Evolutionary conservation across 140 eudicot genomes (phyloP).

Genomic region (Ambrosia hybrid): DNA sequence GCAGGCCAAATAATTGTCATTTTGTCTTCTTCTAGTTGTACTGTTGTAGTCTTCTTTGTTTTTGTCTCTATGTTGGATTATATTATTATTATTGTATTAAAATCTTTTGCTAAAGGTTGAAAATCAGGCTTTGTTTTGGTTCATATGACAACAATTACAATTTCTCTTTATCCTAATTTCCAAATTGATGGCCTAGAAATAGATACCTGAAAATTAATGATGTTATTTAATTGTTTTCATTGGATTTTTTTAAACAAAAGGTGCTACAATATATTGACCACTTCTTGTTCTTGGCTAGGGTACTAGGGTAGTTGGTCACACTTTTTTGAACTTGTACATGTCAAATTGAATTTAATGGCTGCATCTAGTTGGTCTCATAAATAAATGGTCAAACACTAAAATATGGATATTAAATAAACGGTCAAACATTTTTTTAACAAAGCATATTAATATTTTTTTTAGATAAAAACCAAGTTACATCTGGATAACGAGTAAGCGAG

Average conservation of each 20-base stretch:
- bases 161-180: not conserved
- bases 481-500: too few relatives aligned
- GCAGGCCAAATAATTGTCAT: not conserved
- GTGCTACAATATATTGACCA: not conserved
- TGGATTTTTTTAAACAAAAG: not conserved
- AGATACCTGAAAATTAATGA: not conserved
- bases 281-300: constrained; percentile 1
- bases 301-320: not conserved
- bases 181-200: constrained; percentile 1
- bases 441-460: too few relatives aligned
- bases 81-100: not conserved
- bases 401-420: too few relatives aligned
- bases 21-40: constrained; percentile 19
- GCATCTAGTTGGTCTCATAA: constrained; percentile 4
- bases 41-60: constrained; percentile 17
- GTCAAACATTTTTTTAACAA: constrained; percentile 14
- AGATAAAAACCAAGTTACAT: too few relatives aligned
- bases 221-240: not conserved
- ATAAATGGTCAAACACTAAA: not conserved
- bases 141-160: constrained; percentile 3
- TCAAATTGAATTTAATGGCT: constrained; percentile 13
- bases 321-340: constrained; percentile 17
- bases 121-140: not conserved
- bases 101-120: not conserved
- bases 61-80: constrained; percentile 15